These are phyloP conservation scores for Rubia balearica DNA, from an alignment of 305 asterid species.

Conservation along the genomic window DNA sequence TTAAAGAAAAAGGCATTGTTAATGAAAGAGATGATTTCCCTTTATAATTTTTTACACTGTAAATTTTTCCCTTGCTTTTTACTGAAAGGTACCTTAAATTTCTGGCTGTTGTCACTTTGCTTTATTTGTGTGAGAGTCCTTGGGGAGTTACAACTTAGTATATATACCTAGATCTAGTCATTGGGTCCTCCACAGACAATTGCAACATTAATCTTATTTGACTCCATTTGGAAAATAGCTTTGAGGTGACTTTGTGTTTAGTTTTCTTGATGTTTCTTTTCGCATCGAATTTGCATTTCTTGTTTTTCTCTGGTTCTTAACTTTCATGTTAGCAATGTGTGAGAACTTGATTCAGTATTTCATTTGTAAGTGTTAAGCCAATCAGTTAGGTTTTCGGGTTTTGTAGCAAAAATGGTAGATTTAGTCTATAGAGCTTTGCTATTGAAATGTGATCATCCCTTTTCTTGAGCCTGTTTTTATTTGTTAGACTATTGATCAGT, in stretches of 20 bases:
- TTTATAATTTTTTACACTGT: neutral
- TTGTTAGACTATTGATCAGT: neutral
- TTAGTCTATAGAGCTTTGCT: neutral
- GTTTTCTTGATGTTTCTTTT: neutral
- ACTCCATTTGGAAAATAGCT: neutral
- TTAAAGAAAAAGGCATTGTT: neutral
- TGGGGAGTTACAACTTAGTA: conserved; percentile 7
- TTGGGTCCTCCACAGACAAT: conserved; percentile 9
- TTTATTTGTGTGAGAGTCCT: conserved; percentile 27
- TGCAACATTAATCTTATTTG: neutral
- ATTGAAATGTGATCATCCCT: neutral
- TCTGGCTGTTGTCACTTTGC: conserved; percentile 36
- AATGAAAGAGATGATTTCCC: neutral
- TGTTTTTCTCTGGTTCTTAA: neutral
- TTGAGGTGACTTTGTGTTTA: conserved; percentile 12
- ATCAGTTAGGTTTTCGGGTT: neutral
- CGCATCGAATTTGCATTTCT: neutral
- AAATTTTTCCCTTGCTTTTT: conserved; percentile 22
- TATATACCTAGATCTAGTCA: conserved; percentile 17
- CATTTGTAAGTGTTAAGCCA: neutral
- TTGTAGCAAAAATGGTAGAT: neutral
- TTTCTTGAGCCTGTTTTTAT: neutral
- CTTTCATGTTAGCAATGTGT: neutral
- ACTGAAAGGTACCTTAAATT: conserved; percentile 32
- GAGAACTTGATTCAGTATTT: neutral